Evolutionary conservation across 192 early-diverging fungal species (phyloP).

Genomic region (Rhizophagus sp.): DNA sequence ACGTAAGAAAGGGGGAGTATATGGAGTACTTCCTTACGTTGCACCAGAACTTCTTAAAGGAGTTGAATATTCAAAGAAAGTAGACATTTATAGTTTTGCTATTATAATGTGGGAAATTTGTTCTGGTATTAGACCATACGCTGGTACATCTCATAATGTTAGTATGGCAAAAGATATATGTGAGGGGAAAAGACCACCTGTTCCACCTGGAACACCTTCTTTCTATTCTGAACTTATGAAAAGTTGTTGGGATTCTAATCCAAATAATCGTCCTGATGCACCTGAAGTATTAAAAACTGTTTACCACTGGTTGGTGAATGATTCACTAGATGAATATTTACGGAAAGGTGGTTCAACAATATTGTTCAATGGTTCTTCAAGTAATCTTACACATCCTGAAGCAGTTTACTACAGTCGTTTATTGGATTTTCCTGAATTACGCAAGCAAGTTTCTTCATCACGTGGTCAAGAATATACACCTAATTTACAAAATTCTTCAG

Average conservation of each 20-base stretch:
- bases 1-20: slow-evolving; percentile 11
- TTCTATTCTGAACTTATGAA: slow-evolving; percentile 41
- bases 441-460: not conserved
- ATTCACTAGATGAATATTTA: slow-evolving; percentile 1
- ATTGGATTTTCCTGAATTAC: slow-evolving; percentile 27
- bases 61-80: not conserved
- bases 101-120: slow-evolving; percentile 52
- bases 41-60: slow-evolving; percentile 37
- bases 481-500: not conserved
- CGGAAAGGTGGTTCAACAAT: slow-evolving; percentile 9
- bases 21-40: slow-evolving; percentile 44
- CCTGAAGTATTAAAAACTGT: slow-evolving; percentile 6
- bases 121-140: slow-evolving; percentile 41
- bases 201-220: slow-evolving; percentile 41
- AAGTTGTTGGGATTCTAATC: slow-evolving; percentile 45
- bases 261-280: slow-evolving; percentile 30
- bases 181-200: slow-evolving; percentile 37
- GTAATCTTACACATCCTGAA: not conserved
- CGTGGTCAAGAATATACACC: not conserved
- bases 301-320: slow-evolving; percentile 23
- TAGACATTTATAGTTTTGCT: slow-evolving; percentile 46
- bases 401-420: slow-evolving; percentile 28
- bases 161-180: slow-evolving; percentile 34
- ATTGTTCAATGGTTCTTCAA: not conserved
- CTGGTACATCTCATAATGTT: slow-evolving; percentile 32